A percentile compares a stretch with the other conserved stretches of the same genome.
These are phyloP conservation scores for Phanerochaete carnosa DNA, from an alignment of 768 basidiomycete genomes.

Conservation along the genomic window DNA sequence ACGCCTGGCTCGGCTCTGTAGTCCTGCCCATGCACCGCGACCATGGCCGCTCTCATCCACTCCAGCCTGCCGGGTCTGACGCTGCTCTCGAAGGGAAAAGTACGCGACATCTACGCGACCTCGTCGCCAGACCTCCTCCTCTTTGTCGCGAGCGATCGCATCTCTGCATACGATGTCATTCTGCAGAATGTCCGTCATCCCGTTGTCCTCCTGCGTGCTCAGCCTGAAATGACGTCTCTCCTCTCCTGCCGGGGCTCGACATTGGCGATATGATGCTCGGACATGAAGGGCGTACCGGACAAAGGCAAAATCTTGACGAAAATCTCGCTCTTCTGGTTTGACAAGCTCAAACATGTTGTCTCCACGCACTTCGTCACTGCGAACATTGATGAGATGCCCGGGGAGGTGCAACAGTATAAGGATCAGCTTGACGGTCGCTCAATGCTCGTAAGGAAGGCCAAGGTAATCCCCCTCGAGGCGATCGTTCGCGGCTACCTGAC, in stretches of 20 bases:
- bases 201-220: not conserved
- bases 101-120: slow-evolving; percentile 88
- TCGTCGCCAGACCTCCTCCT: slow-evolving; percentile 71
- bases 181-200: slow-evolving; percentile 75
- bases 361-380: slow-evolving; percentile 89
- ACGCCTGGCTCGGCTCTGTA: not conserved
- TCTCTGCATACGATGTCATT: slow-evolving; percentile 96
- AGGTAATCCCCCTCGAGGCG: slow-evolving; percentile 88
- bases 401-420: slow-evolving; percentile 68
- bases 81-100: slow-evolving; percentile 88
- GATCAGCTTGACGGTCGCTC: slow-evolving; percentile 77
- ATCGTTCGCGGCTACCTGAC: slow-evolving; percentile 96
- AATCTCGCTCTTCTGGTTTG: slow-evolving; percentile 95
- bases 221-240: slow-evolving; percentile 1
- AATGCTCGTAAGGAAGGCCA: slow-evolving; percentile 90
- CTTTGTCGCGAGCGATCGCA: slow-evolving; percentile 93
- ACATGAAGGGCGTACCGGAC: slow-evolving; percentile 80
- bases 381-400: slow-evolving; percentile 78
- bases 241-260: not conserved
- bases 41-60: slow-evolving; percentile 39
- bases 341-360: slow-evolving; percentile 72
- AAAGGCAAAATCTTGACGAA: slow-evolving; percentile 89
- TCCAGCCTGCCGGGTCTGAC: slow-evolving; percentile 60
- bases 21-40: not conserved
- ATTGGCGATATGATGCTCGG: not conserved